A percentile compares a stretch with the other conserved stretches of the same genome.
Evolutionary conservation across 2,329 filamentous ascomycete genomes (phyloP).

Genomic region (Herpotrichia juniperi): DNA sequence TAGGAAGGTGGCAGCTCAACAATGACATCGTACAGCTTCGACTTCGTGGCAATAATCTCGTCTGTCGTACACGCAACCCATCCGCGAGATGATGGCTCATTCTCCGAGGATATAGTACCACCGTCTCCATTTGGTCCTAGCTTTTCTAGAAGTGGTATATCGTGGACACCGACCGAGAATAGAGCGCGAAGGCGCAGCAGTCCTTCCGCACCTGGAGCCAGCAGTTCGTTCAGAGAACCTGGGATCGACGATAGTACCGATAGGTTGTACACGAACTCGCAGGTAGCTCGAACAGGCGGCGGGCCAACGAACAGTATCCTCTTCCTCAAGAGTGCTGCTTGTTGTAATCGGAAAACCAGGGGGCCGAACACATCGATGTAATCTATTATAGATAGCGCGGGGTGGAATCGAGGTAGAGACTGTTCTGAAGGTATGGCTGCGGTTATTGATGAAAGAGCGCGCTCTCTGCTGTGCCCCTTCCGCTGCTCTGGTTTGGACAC

Average conservation of each 20-base stretch:
- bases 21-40: slow-evolving; percentile 85
- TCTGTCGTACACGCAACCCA: slow-evolving; percentile 98
- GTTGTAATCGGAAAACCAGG: slow-evolving; percentile 87
- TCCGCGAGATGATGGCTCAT: slow-evolving; percentile 57
- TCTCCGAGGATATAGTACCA: slow-evolving; percentile 38
- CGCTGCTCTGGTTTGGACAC: slow-evolving; percentile 1
- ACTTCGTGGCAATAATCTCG: slow-evolving; percentile 86
- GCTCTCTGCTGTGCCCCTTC: slow-evolving; percentile 33
- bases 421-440: slow-evolving; percentile 66
- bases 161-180: slow-evolving; percentile 93
- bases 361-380: slow-evolving; percentile 87
- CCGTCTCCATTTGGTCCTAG: slow-evolving; percentile 59
- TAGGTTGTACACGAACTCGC: slow-evolving; percentile 94
- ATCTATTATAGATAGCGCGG: slow-evolving; percentile 79
- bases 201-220: slow-evolving; percentile 67
- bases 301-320: slow-evolving; percentile 86
- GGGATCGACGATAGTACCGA: slow-evolving; percentile 93
- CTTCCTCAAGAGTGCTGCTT: slow-evolving; percentile 84
- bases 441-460: slow-evolving; percentile 58
- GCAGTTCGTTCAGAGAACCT: slow-evolving; percentile 69
- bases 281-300: slow-evolving; percentile 82
- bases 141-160: slow-evolving; percentile 78
- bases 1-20: slow-evolving; percentile 77
- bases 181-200: slow-evolving; percentile 74
- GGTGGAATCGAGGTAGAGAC: slow-evolving; percentile 77